Evolutionary conservation across 257 asterid species (phyloP), one percentile per base, ranked within the genome.

Genomic region (Leonotis leonurus): DNA sequence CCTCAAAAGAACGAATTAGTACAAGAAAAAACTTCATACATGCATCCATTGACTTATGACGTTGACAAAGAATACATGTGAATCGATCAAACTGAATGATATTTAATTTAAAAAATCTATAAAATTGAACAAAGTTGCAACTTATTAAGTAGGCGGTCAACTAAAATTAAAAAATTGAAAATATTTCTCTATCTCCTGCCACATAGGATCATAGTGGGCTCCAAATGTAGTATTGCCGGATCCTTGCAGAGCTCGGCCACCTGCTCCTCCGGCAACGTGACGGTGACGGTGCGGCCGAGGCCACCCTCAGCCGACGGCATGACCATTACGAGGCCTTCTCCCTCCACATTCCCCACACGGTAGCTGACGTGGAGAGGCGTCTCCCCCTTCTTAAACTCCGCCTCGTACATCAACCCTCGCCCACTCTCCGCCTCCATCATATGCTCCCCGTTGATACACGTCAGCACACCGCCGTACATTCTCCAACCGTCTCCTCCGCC

Each of bases 221-320:
- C 79, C 29, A 82, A 40, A 16, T 76, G 80, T 4, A 69, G 64
- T 27, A 85, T 65, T 0, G 14, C 68, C 51, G 69, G 53, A 77
- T 85, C 93, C 71, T 73, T 66, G 40, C 71, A 71, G 14, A 85
- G 60, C 14, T 24, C 48, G n/a, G 24, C 76, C 26, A 78, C 41
- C 65, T 53, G 71, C 40, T 80, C 76, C 49, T 70, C 79, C 8
- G 86, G 81, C 24, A 82, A 63, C n/a, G 49, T 64, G 25, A 64
- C 77, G 33, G 62, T 45, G 37, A 85, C 93, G 6, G 60, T 70
- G n/a, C 85, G 73, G 14, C 77, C 81, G 1, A 60, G 32, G 37
- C 87, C 82, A 1, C 45, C 75, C 33, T 80, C 94, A 0, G 70
- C 56, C 40, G 83, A 74, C 17, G 87, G 89, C 85, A 78, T 78